phyloP scores from a whole-genome alignment of 2,329 filamentous ascomycete species.

The Trichoderma semiorbis region DNA sequence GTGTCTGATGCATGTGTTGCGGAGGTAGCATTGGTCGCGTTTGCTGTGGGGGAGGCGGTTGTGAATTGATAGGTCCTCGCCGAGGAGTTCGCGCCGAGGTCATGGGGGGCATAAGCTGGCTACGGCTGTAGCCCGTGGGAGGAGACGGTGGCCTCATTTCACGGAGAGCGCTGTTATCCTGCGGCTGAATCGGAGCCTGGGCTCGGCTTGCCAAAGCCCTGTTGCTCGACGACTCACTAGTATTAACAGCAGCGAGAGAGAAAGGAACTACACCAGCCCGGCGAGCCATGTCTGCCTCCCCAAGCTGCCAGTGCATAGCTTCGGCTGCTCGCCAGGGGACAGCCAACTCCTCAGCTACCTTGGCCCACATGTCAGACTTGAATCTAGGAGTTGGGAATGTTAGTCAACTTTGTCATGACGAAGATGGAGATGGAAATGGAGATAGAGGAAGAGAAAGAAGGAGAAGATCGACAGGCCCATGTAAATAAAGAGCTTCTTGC shows the following conservation, averaged over 20 bases:
- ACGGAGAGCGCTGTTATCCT: slow-evolving; percentile 43
- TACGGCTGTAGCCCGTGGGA: slow-evolving; percentile 39
- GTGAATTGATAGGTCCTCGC: slow-evolving; percentile 36
- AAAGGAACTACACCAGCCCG: slow-evolving; percentile 89
- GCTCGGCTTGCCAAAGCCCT: slow-evolving; percentile 38
- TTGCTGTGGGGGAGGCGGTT: slow-evolving; percentile 28
- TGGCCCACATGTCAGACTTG: slow-evolving; percentile 97
- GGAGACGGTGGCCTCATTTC: slow-evolving; percentile 43
- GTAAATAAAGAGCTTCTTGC: background rate
- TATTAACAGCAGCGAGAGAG: slow-evolving; percentile 58
- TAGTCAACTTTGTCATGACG: background rate
- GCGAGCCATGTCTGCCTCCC: slow-evolving; percentile 88
- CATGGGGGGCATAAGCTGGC: slow-evolving; percentile 31
- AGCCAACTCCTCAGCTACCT: slow-evolving; percentile 90
- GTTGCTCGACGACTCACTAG: slow-evolving; percentile 39
- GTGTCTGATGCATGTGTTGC: slow-evolving; percentile 26
- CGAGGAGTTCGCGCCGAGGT: slow-evolving; percentile 37
- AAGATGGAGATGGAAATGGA: background rate
- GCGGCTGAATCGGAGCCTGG: slow-evolving; percentile 45
- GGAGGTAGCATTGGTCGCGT: slow-evolving; percentile 8
- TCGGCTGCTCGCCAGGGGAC: slow-evolving; percentile 94
- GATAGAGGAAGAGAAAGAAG: no score
- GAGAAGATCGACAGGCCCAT: background rate
- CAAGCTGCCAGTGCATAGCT: slow-evolving; percentile 97
- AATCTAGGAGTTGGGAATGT: slow-evolving; percentile 57